Evolutionary conservation across 108 stramenopile genomes (phyloP).

Genomic region (Nitzschia sp.): DNA sequence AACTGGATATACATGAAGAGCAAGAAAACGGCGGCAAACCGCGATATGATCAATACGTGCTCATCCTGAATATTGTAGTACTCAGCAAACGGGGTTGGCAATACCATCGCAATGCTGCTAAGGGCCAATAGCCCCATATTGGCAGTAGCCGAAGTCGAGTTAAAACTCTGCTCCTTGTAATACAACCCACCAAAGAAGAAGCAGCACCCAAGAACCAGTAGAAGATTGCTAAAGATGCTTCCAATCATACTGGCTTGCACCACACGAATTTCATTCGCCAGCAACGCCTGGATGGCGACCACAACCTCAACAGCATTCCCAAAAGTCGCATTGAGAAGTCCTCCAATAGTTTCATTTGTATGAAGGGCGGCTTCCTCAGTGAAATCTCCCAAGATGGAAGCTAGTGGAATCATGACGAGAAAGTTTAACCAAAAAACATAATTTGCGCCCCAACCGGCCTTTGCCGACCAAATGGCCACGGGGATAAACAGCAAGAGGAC

Average conservation of each 20-base stretch:
- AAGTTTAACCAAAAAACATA: slow-evolving; percentile 91
- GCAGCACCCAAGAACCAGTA: slow-evolving; percentile 94
- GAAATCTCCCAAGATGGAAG: slow-evolving; percentile 91
- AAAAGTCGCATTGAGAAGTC: slow-evolving; percentile 96
- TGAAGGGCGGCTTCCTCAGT: slow-evolving; percentile 96
- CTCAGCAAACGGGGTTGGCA: slow-evolving; percentile 84
- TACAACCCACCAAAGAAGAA: slow-evolving; percentile 94
- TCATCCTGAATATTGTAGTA: slow-evolving; percentile 68
- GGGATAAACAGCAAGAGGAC: slow-evolving; percentile 68
- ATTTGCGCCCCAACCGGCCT: slow-evolving; percentile 54
- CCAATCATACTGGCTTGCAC: slow-evolving; percentile 97
- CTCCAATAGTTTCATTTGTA: slow-evolving; percentile 94
- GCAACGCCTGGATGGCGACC: slow-evolving; percentile 83
- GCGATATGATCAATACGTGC: slow-evolving; percentile 72
- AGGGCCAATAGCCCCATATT: slow-evolving; percentile 83
- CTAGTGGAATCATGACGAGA: slow-evolving; percentile 92
- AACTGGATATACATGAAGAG: slow-evolving; percentile 91
- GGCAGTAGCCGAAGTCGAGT: slow-evolving; percentile 69
- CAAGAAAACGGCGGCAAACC: slow-evolving; percentile 83
- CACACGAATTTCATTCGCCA: slow-evolving; percentile 82
- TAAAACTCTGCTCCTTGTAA: slow-evolving; percentile 88
- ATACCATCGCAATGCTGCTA: slow-evolving; percentile 77
- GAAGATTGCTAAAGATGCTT: slow-evolving; percentile 91
- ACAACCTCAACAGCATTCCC: slow-evolving; percentile 97
- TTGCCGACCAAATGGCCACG: slow-evolving; percentile 61